A percentile compares a stretch with the other conserved stretches of the same genome.
phyloP scores from a whole-genome alignment of 139 green algal genomes.

The Tetradesmus lagerheimii region DNA sequence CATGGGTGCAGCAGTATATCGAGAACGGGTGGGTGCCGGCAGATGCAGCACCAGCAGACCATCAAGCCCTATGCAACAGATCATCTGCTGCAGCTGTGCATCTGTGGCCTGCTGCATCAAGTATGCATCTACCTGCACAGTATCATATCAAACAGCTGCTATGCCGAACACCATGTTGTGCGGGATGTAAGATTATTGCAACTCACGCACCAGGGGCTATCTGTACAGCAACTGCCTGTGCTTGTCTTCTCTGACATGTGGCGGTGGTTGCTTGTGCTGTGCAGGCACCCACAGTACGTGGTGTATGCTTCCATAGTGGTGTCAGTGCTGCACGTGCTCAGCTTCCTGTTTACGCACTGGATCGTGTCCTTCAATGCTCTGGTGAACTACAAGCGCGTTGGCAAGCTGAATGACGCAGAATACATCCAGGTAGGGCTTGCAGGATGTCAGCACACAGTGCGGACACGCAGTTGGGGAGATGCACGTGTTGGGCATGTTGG shows the following conservation, averaged over 20 bases:
- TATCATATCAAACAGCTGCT: too few species aligned
- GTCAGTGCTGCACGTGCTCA: constrained; percentile 64
- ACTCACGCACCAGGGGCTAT: too few species aligned
- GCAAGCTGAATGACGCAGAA: constrained; percentile 54
- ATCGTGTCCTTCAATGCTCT: constrained; percentile 56
- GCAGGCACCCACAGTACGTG: constrained; percentile 27
- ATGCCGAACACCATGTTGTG: too few species aligned
- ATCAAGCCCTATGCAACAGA: not conserved
- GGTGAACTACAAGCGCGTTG: constrained; percentile 42
- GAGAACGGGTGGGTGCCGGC: not conserved
- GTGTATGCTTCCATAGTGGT: constrained; percentile 51
- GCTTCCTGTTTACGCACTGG: constrained; percentile 76
- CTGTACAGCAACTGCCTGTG: too few species aligned
- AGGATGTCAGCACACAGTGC: constrained; percentile 39
- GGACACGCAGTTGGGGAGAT: too few species aligned
- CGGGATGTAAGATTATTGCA: too few species aligned
- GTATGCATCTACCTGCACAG: too few species aligned
- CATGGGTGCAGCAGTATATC: constrained; percentile 14
- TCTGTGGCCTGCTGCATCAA: too few species aligned
- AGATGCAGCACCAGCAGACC: not conserved
- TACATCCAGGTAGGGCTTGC: constrained; percentile 45
- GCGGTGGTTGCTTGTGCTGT: not conserved
- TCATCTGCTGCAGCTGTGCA: too few species aligned
- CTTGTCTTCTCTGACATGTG: too few species aligned
- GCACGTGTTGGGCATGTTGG: too few species aligned